Percentiles rank a stretch among this genome's conserved stretches.
phyloP scores from a whole-genome alignment of 2,329 filamentous ascomycete species.

The Ascochyta rabiei region DNA sequence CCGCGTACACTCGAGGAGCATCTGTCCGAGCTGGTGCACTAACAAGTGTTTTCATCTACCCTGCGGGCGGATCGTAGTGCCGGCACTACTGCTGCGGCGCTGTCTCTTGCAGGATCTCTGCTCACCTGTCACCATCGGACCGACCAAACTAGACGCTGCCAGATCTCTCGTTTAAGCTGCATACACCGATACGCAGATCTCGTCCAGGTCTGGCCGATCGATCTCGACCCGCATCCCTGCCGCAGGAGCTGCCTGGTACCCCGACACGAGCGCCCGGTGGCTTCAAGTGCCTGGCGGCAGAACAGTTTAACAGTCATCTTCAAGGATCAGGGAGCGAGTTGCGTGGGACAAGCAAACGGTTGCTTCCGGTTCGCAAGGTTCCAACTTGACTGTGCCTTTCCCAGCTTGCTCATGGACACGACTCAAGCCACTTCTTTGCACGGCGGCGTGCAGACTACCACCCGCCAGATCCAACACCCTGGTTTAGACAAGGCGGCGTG shows the following conservation, averaged over 20 bases:
- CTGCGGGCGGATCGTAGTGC: constrained; percentile 37
- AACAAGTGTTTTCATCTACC: constrained; percentile 26
- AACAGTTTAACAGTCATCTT: constrained; percentile 26
- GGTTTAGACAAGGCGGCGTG: constrained; percentile 30
- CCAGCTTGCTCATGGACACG: constrained; percentile 33
- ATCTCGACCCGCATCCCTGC: constrained; percentile 31
- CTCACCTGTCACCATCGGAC: constrained; percentile 36
- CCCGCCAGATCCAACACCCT: constrained; percentile 27
- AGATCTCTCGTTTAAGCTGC: constrained; percentile 41
- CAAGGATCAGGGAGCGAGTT: constrained; percentile 28
- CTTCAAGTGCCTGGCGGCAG: constrained; percentile 31
- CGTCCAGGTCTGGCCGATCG: constrained; percentile 33
- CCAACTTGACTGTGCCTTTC: constrained; percentile 28
- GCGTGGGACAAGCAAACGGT: constrained; percentile 32
- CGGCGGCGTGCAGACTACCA: constrained; percentile 25
- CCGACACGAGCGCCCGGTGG: constrained; percentile 26
- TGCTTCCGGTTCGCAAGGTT: constrained; percentile 28
- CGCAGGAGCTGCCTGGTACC: constrained; percentile 14
- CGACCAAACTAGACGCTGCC: constrained; percentile 21
- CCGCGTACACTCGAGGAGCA: constrained; percentile 1
- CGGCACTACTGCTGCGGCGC: constrained; percentile 35
- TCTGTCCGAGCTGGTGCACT: constrained; percentile 11
- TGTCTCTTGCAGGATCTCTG: constrained; percentile 40
- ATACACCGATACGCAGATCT: constrained; percentile 35
- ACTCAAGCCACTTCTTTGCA: constrained; percentile 31